These are phyloP conservation scores for Pleurotus pulmonarius DNA, from an alignment of 768 basidiomycete genomes.

Conservation along the genomic window DNA sequence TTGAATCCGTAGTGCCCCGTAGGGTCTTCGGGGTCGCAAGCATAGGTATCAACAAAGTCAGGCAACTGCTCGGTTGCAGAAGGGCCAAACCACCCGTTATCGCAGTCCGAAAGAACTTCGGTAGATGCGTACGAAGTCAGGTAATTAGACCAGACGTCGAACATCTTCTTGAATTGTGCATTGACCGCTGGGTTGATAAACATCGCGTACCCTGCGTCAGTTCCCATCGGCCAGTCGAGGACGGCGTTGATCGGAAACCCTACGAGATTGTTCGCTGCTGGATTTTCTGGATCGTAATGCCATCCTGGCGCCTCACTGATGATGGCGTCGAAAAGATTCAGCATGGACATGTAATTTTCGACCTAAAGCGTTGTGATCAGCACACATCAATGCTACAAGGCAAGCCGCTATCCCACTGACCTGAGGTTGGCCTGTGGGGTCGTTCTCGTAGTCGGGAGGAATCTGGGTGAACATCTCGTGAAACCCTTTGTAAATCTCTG, in stretches of 20 bases:
- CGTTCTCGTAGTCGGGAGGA: constrained; percentile 8
- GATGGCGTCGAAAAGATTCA: constrained; percentile 37
- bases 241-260: constrained; percentile 46
- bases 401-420: background rate
- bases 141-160: constrained; percentile 46
- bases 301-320: constrained; percentile 38
- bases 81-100: constrained; percentile 45
- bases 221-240: constrained; percentile 36
- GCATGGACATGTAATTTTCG: constrained; percentile 35
- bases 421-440: constrained; percentile 14
- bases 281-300: constrained; percentile 4
- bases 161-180: constrained; percentile 38
- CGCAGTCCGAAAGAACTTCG: constrained; percentile 31
- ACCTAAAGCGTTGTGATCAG: constrained; percentile 19
- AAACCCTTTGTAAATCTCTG: constrained; percentile 26
- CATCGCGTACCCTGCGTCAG: constrained; percentile 21
- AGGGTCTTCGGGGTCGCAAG: constrained; percentile 33
- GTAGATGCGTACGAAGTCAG: constrained; percentile 40
- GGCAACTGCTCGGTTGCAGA: constrained; percentile 10
- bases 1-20: constrained; percentile 36
- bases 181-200: constrained; percentile 46
- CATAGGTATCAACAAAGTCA: constrained; percentile 34
- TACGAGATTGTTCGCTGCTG: constrained; percentile 32
- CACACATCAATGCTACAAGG: too few relatives aligned
- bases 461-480: constrained; percentile 27